A percentile compares a stretch with the other conserved stretches of the same genome.
Conservation (phyloP, 768 basidiomycete genomes). For the Tephrocybe sp. region DNA sequence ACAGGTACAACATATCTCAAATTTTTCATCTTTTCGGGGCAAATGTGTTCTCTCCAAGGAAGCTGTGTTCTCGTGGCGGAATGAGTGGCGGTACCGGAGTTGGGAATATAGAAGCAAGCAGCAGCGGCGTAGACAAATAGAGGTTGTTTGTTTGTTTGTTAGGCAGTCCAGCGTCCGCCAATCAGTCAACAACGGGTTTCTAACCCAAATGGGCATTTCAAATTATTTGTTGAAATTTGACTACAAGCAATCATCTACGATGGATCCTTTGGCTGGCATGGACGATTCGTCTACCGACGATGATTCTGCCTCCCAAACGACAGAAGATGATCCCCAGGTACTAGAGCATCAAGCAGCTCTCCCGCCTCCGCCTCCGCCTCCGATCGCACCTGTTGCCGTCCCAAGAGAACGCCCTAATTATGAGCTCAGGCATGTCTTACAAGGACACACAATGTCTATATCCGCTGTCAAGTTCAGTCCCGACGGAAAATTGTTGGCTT, state of each 20-base stretch:
- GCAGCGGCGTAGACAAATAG: neutral
- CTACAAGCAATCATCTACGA: constrained; percentile 18
- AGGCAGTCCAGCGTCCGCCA: constrained; percentile 14
- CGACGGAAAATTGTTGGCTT: constrained; percentile 81
- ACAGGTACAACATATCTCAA: too few relatives aligned
- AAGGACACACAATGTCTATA: constrained; percentile 80
- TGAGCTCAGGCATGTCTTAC: constrained; percentile 61
- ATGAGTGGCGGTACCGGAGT: neutral
- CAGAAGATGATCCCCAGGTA: constrained; percentile 81
- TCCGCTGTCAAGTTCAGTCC: constrained; percentile 92
- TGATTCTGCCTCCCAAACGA: constrained; percentile 78
- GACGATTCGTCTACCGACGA: constrained; percentile 56
- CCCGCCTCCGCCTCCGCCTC: constrained; percentile 33
- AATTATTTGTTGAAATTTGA: constrained; percentile 13
- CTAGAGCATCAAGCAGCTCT: constrained; percentile 52
- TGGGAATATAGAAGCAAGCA: neutral
- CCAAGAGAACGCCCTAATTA: constrained; percentile 64
- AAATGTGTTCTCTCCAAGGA: neutral
- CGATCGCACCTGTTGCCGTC: constrained; percentile 28
- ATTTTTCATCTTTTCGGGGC: too few relatives aligned
- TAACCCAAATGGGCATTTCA: constrained; percentile 15
- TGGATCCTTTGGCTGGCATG: constrained; percentile 48
- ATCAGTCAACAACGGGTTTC: constrained; percentile 16
- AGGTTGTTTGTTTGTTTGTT: constrained; percentile 16
- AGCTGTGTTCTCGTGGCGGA: neutral